These are phyloP conservation scores for Stereum hirsutum DNA, from an alignment of 1,284 basidiomycete species.

Conservation along the genomic window DNA sequence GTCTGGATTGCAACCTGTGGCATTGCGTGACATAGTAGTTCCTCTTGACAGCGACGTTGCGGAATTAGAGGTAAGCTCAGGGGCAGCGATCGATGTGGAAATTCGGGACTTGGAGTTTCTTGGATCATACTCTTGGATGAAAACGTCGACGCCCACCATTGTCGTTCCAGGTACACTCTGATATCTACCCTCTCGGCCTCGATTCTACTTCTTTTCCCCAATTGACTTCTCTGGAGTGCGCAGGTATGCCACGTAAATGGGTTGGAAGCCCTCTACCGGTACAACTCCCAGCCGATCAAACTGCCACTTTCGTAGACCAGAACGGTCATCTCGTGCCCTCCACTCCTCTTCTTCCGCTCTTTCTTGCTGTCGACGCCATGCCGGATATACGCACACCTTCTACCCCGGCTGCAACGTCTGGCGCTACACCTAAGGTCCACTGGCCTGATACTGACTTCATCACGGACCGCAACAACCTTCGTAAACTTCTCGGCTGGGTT, in stretches of 20 bases:
- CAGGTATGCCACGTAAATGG: not conserved
- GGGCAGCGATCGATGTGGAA: not conserved
- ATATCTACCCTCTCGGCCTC: not conserved
- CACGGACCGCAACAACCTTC: conserved; percentile 48
- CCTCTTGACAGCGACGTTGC: not conserved
- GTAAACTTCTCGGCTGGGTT: conserved; percentile 47
- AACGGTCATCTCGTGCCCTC: not conserved
- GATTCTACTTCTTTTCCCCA: no score
- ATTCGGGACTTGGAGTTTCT: not conserved
- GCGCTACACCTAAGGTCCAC: conserved; percentile 22
- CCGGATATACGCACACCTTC: no score
- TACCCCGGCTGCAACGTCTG: no score
- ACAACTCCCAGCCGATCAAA: not conserved
- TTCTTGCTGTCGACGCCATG: not conserved
- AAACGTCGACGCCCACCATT: not conserved
- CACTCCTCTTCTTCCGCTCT: not conserved
- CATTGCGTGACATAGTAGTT: no score
- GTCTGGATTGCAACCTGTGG: no score
- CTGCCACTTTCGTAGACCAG: not conserved
- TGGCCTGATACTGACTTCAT: conserved; percentile 44
- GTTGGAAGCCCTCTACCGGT: not conserved
- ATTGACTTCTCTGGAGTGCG: no score
- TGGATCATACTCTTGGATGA: not conserved
- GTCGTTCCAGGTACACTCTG: not conserved
- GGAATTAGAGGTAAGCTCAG: no score